Conservation (phyloP, 2,329 filamentous ascomycete species). For the Juglanconis oblonga region DNA sequence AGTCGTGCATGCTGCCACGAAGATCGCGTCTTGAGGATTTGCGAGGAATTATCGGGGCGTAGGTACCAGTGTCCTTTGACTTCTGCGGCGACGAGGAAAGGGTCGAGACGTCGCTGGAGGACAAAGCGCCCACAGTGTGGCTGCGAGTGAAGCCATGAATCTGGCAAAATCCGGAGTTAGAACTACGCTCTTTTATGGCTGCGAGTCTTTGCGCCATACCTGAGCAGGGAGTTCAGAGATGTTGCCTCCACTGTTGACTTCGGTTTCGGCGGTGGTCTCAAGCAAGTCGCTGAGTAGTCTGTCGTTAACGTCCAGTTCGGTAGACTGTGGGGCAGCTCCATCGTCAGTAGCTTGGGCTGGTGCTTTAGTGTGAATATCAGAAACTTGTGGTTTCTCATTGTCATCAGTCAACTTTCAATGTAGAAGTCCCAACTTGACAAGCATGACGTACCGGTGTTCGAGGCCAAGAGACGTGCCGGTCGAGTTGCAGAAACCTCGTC, state of each 20-base stretch:
- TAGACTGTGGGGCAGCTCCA: not conserved
- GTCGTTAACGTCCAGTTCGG: not conserved
- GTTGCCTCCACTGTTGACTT: not conserved
- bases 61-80: not conserved
- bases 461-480: not conserved
- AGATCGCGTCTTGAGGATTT: constrained; percentile 2
- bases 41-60: constrained; percentile 2
- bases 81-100: not conserved
- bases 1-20: not conserved
- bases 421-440: too few species aligned
- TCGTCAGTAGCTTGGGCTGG: not conserved
- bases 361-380: not conserved
- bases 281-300: constrained; percentile 14
- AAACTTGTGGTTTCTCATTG: not conserved
- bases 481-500: not conserved
- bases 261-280: constrained; percentile 7
- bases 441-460: constrained; percentile 6
- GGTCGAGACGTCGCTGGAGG: not conserved
- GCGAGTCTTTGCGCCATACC: not conserved
- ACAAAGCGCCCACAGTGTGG: constrained; percentile 6
- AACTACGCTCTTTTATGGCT: not conserved
- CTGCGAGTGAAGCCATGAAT: constrained; percentile 1
- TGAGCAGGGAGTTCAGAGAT: not conserved
- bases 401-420: not conserved
- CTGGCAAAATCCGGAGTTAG: not conserved